Evolutionary conservation across 768 basidiomycete species (phyloP).

Genomic region (Trametes cubensis): DNA sequence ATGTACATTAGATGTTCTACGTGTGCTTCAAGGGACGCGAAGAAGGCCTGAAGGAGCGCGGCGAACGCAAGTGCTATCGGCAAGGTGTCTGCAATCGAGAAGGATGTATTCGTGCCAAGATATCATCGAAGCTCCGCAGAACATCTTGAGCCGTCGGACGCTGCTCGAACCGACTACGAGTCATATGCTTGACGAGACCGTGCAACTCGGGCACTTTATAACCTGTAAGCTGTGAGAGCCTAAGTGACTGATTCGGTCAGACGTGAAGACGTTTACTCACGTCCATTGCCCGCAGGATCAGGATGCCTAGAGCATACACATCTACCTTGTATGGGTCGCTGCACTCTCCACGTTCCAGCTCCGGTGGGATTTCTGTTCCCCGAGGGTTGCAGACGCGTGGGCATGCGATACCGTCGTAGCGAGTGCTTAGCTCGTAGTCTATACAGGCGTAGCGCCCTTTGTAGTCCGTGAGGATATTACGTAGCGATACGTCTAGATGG

Average conservation of each 20-base stretch:
- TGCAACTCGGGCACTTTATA: slow-evolving; percentile 62
- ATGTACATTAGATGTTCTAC: background rate
- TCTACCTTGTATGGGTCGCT: slow-evolving; percentile 71
- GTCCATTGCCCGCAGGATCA: slow-evolving; percentile 67
- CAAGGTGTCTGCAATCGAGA: slow-evolving; percentile 32
- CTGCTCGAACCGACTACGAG: slow-evolving; percentile 50
- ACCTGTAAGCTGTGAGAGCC: slow-evolving; percentile 51
- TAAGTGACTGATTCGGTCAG: slow-evolving; percentile 13
- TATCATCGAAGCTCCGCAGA: slow-evolving; percentile 53
- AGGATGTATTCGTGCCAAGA: slow-evolving; percentile 46
- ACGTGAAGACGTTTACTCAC: slow-evolving; percentile 39
- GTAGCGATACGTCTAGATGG: slow-evolving; percentile 72
- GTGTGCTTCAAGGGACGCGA: no score
- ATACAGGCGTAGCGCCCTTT: slow-evolving; percentile 69
- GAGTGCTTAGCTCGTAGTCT: slow-evolving; percentile 70
- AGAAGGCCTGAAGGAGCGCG: background rate
- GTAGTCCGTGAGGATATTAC: slow-evolving; percentile 70
- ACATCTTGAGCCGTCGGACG: slow-evolving; percentile 55
- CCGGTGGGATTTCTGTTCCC: slow-evolving; percentile 72
- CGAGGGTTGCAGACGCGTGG: slow-evolving; percentile 49
- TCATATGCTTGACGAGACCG: slow-evolving; percentile 59
- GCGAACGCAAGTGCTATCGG: background rate
- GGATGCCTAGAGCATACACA: slow-evolving; percentile 69
- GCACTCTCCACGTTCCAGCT: slow-evolving; percentile 55
- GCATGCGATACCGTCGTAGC: slow-evolving; percentile 44